Base-by-base conservation (phyloP, 768 basidiomycete species). In the Dictyophora rubrovolvata region DNA sequence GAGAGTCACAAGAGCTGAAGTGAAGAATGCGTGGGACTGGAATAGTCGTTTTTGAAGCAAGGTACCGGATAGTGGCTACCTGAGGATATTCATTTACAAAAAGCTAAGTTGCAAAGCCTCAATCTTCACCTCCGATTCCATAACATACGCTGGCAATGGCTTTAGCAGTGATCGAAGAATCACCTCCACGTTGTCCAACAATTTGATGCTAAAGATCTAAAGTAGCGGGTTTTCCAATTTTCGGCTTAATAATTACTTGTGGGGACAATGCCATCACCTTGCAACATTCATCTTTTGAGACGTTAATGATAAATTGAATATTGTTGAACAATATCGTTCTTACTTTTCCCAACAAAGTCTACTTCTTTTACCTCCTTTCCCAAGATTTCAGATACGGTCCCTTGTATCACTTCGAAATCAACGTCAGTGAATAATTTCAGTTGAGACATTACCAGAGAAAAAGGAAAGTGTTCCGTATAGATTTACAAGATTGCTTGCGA, bases 41-140 rank as follows among this genome's bases (percentile, higher is more conserved):
- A 17, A 72, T 65, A 5, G 70, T 66, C 14, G 69, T 70, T 16
- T 61, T 59, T 18, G 65, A 61, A 16, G 63, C 57, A 20, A 72
- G 35, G 49, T 67, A 72, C 14, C 62, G 58, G 62, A 68, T 62
- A 4, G 71, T 72, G 34, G 69, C 69, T 12, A 66, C 63, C 71
- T 72, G 28, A 28, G 28, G 28, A 28, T 28, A 2, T 28, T 28
- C 28, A 28, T 2, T 28, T 7, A 3, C 7, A 28, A 28, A 7
- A 28, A 28, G 28, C 28, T 28, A 28, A 28, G 28, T 7, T 28
- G 4, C 28, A 28, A 28, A 28, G 7, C 16, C 18, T 37, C 42
- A 23, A 42, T 17, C 18, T 47, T 20, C 21, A 60, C 59, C 59
- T 63, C 62, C 9, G 62, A 56, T 35, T 60, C 59, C 34, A 63